phyloP scores from a whole-genome alignment of 2,329 filamentous ascomycete species.

The Cladosporium sp. region DNA sequence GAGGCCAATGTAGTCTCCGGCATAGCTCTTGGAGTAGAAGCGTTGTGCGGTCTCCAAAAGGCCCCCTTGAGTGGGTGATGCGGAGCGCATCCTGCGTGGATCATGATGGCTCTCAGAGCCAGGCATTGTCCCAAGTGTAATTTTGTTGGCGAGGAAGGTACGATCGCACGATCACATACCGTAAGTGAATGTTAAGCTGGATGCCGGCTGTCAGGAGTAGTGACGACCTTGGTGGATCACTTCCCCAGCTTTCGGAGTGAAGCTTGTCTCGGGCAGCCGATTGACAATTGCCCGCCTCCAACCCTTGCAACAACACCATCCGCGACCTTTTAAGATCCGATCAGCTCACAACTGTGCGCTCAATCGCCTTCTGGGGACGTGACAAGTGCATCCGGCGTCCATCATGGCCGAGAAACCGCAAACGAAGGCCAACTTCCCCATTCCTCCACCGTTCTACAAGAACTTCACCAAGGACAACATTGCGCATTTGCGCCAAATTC shows the following conservation, averaged over 20 bases:
- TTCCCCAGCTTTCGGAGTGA: constrained; percentile 2
- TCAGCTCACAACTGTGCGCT: not conserved
- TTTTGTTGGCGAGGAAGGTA: not conserved
- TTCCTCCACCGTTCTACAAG: constrained; percentile 85
- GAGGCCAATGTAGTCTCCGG: constrained; percentile 82
- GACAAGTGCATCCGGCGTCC: not conserved
- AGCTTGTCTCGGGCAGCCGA: not conserved
- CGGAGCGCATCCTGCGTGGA: constrained; percentile 7
- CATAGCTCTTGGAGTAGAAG: constrained; percentile 66
- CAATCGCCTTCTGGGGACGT: not conserved
- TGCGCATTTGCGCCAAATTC: constrained; percentile 45
- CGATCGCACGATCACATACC: not conserved
- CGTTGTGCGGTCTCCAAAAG: constrained; percentile 21
- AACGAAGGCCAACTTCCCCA: constrained; percentile 66
- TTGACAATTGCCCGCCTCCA: too few relatives aligned
- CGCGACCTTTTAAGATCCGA: too few relatives aligned
- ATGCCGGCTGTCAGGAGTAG: not conserved
- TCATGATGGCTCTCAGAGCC: constrained; percentile 13
- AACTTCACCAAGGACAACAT: constrained; percentile 77
- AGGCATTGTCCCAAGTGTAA: not conserved
- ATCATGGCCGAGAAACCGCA: constrained; percentile 58
- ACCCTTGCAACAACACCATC: too few relatives aligned
- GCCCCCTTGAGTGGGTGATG: constrained; percentile 9
- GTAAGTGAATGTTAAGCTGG: constrained; percentile 5
- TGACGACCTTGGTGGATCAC: not conserved